A percentile compares a stretch with the other conserved stretches of the same genome.
Evolutionary conservation across 2,329 filamentous ascomycete species (phyloP).

Genomic region (Botrytis galanthina): DNA sequence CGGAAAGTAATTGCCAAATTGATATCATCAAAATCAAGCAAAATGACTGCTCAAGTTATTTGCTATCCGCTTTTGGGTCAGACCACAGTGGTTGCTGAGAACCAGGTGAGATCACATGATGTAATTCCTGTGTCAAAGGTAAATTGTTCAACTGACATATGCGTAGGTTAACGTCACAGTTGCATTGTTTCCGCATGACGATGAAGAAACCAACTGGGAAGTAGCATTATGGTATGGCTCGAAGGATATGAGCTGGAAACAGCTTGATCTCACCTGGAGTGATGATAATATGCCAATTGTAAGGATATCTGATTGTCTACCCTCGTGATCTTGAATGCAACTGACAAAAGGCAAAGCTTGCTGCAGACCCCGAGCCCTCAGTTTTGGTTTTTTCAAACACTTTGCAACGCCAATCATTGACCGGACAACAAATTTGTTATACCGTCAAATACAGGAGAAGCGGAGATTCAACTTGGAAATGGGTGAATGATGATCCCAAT

Average conservation of each 20-base stretch:
- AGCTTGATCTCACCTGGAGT: background rate
- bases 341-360: background rate
- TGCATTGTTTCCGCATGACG: background rate
- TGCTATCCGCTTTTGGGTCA: slow-evolving; percentile 11
- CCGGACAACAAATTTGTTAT: background rate
- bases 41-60: slow-evolving; percentile 1
- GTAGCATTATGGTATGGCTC: slow-evolving; percentile 12
- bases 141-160: background rate
- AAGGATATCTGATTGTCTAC: background rate
- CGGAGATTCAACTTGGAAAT: background rate
- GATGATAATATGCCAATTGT: background rate
- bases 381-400: slow-evolving; percentile 3
- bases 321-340: background rate
- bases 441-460: background rate
- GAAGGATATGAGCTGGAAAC: background rate
- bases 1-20: background rate
- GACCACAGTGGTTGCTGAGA: background rate
- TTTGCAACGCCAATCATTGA: background rate
- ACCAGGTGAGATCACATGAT: background rate
- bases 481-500: slow-evolving; percentile 8
- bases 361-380: background rate
- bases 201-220: slow-evolving; percentile 1
- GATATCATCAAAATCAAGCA: background rate
- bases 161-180: slow-evolving; percentile 10
- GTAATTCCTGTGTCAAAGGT: background rate